phyloP scores from a whole-genome alignment of 352 stramenopile genomes.

The Phytophthora megakarya region DNA sequence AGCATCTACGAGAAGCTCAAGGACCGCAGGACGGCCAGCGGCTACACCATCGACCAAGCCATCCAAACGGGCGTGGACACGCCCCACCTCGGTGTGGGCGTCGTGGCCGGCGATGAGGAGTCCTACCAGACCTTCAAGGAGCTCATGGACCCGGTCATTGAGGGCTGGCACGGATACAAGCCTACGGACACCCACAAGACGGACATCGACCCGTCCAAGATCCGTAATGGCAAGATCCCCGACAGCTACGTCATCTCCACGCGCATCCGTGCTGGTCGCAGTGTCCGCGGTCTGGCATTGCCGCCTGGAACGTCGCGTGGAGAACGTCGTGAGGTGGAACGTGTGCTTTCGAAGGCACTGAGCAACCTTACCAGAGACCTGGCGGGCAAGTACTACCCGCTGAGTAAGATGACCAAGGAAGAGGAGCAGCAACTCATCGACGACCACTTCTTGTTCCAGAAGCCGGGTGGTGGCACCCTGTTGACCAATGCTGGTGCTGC shows the following conservation, averaged over 20 bases:
- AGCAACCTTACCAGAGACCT: conserved; percentile 69
- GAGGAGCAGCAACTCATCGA: conserved; percentile 88
- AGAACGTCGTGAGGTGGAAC: conserved; percentile 71
- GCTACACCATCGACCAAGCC: conserved; percentile 85
- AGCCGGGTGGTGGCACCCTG: conserved; percentile 78
- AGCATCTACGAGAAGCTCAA: conserved; percentile 78
- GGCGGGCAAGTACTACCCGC: conserved; percentile 75
- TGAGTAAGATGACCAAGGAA: conserved; percentile 86
- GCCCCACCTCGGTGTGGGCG: conserved; percentile 71
- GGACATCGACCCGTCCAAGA: conserved; percentile 76
- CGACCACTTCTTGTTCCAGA: conserved; percentile 90
- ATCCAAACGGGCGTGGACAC: conserved; percentile 77
- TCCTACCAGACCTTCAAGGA: conserved; percentile 83
- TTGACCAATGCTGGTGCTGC: conserved; percentile 76
- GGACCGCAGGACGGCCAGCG: conserved; percentile 57
- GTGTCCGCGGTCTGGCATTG: conserved; percentile 81
- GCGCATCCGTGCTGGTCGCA: conserved; percentile 85
- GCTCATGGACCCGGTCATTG: conserved; percentile 79
- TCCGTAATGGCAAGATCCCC: conserved; percentile 53
- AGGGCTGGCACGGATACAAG: conserved; percentile 81
- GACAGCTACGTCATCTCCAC: conserved; percentile 91
- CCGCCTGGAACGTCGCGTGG: conserved; percentile 73
- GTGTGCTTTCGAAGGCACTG: conserved; percentile 75
- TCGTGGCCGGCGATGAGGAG: conserved; percentile 82
- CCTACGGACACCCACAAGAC: conserved; percentile 63